These are phyloP conservation scores for Colletotrichum orbiculare DNA, from an alignment of 2,329 filamentous ascomycete species.

Conservation along the genomic window DNA sequence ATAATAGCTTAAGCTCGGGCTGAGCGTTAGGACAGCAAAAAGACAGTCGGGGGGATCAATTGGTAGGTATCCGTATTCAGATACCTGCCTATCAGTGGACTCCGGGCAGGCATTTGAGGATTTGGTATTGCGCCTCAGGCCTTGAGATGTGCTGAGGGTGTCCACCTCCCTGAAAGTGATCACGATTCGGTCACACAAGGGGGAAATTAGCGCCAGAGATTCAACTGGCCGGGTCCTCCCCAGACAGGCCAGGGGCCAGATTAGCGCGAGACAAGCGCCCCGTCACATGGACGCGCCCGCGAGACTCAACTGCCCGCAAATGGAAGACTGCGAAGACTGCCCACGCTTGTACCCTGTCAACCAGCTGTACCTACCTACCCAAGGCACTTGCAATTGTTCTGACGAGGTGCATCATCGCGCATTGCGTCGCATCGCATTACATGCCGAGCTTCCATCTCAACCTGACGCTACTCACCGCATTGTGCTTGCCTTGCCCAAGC, in stretches of 20 bases:
- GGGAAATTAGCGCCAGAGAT: too few species aligned
- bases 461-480: constrained; percentile 7
- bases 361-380: not conserved
- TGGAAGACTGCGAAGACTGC: not conserved
- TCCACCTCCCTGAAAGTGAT: too few species aligned
- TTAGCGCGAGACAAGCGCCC: constrained; percentile 28
- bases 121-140: not conserved
- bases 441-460: constrained; percentile 15
- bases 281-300: constrained; percentile 14
- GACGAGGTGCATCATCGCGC: constrained; percentile 11
- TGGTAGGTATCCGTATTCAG: too few species aligned
- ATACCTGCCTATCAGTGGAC: not conserved
- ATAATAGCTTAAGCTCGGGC: too few species aligned
- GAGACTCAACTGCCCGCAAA: not conserved
- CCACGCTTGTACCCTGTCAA: not conserved
- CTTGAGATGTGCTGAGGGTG: not conserved
- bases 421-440: constrained; percentile 15
- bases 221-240: too few species aligned
- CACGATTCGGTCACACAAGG: too few species aligned
- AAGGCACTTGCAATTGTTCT: too few species aligned
- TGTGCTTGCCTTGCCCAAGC: constrained; percentile 9
- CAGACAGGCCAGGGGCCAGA: not conserved
- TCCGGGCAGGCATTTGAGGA: not conserved
- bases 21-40: too few species aligned
- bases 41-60: too few species aligned